A percentile compares a stretch with the other conserved stretches of the same genome.
Evolutionary conservation across 2,329 filamentous ascomycete species (phyloP).

Genomic region (Aspergillus calidoustus): DNA sequence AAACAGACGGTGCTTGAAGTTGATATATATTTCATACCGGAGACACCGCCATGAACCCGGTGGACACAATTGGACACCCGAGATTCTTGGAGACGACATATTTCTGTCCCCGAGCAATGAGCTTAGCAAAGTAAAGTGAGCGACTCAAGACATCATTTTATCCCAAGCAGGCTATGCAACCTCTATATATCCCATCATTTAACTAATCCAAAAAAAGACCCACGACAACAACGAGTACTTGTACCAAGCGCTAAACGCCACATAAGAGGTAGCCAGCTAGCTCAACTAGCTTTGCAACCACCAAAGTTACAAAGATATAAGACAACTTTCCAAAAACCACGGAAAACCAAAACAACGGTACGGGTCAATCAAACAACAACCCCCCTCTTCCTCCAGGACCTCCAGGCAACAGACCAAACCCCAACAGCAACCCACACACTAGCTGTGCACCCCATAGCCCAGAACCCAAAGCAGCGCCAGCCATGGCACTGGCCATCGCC

Average conservation of each 20-base stretch:
- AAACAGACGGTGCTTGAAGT: no score
- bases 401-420: slow-evolving; percentile 80
- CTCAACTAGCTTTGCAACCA: not conserved
- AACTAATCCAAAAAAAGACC: not conserved
- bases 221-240: not conserved
- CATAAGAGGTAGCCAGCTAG: not conserved
- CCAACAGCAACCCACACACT: slow-evolving; percentile 78
- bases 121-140: no score
- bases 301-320: no score
- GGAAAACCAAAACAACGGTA: not conserved
- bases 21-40: no score
- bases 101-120: no score
- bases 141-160: not conserved
- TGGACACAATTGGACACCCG: no score
- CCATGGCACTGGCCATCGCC: slow-evolving; percentile 75
- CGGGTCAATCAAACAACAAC: slow-evolving; percentile 63
- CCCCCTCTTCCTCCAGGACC: slow-evolving; percentile 77
- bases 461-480: slow-evolving; percentile 81
- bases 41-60: no score
- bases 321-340: not conserved
- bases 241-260: not conserved
- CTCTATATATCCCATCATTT: not conserved
- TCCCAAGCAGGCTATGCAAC: not conserved
- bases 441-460: slow-evolving; percentile 73
- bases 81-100: no score